Evolutionary conservation across 1,284 basidiomycete genomes (phyloP).

Genomic region (Kwoniella shivajii): DNA sequence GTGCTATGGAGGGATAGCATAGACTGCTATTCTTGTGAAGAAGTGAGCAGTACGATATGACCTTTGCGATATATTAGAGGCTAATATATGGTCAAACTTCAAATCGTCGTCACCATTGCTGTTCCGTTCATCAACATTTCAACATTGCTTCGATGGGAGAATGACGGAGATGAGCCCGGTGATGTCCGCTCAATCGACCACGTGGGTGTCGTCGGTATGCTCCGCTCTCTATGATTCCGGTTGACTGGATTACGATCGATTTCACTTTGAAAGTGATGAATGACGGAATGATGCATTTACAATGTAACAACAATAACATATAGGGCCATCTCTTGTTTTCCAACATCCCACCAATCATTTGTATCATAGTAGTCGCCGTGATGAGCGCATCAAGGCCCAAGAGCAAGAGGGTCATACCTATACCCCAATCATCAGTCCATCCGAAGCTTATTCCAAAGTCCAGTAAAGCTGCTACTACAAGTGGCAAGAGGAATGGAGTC

Average conservation of each 20-base stretch:
- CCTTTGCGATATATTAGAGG: no score
- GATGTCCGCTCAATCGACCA: not conserved
- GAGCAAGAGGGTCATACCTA: slow-evolving; percentile 15
- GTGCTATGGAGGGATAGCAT: not conserved
- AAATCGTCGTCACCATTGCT: no score
- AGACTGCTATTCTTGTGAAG: no score
- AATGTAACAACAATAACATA: not conserved
- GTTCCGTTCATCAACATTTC: no score
- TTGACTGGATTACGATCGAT: not conserved
- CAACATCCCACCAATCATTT: not conserved
- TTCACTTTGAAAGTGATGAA: not conserved
- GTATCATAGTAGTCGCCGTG: not conserved
- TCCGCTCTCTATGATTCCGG: not conserved
- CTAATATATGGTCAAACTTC: no score
- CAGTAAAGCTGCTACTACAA: not conserved
- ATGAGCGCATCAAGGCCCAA: slow-evolving; percentile 24
- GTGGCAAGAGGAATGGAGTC: not conserved
- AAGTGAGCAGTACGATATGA: no score
- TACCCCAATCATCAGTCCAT: slow-evolving; percentile 2
- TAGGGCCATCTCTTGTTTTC: not conserved
- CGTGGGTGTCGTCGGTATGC: not conserved
- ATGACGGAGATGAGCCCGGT: no score
- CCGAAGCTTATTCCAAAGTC: slow-evolving; percentile 7
- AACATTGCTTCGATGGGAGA: no score
- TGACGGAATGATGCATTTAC: not conserved